Evolutionary conservation across 129 eudicot genomes (phyloP), one percentile per base, ranked within the genome.

Genomic region (Gnaphalium uliginosum): DNA sequence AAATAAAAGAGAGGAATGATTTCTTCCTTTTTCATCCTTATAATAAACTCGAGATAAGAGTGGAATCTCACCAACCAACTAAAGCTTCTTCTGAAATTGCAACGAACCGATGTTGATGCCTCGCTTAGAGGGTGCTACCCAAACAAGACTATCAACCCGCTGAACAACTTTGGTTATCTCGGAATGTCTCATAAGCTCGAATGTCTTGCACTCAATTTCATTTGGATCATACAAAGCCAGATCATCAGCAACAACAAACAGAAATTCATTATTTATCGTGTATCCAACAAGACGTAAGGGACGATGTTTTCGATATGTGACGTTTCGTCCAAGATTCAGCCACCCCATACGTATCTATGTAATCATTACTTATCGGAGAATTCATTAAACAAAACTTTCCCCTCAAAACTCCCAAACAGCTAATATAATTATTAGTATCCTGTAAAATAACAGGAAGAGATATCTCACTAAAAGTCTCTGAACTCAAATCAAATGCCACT

Each of bases 91-190:
- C 8, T 37, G 11, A 37, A 7, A 37, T 8, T 37, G 1, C 43
- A 37, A 3, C 11, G 11, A 37, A 37, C 43, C 43, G 3, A 37
- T 37, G 43, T 37, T 37, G 11, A 37, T 37, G 43, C 43, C 11
- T 37, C 43, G 43, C 43, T 13, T 66, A 66, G 15, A 13, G 3
- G 73, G 59, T 14, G 22, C 37, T 25, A 68, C 46, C 73, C 73
- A 68, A 68, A 68, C 73, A 68, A 68, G 73, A 68, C 58, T 68
- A 18, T 68, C 27, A 8, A 68, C 73, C 24, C 43, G 43, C 32
- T 4, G 22, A 68, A 68, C 73, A 41, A 67, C 14, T 67, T 67
- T 67, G 57, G 22, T 13, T 14, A 0, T 17, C 4, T 13, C 0
- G 4, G 0, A 24, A 5, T 24, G 22, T 21, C 18, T 24, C 30